Conservation (phyloP, 768 basidiomycete genomes). For the Kwoniella newhampshirensis region DNA sequence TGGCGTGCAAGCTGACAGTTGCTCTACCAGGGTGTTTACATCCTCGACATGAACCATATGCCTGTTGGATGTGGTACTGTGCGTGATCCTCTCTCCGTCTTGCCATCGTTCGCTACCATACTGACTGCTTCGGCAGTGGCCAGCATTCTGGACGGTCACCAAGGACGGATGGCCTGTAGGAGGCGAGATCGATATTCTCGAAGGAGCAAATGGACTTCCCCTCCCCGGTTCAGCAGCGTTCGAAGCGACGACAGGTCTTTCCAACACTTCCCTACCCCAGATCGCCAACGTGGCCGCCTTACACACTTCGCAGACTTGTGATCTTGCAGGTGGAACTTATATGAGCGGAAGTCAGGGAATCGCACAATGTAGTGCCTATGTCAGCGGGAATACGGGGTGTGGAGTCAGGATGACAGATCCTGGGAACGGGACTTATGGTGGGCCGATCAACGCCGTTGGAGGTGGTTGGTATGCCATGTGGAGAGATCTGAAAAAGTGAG, state of each 20-base stretch:
- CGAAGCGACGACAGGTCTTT: constrained; percentile 26
- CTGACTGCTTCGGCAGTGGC: constrained; percentile 42
- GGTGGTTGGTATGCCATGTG: constrained; percentile 64
- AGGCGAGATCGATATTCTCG: constrained; percentile 52
- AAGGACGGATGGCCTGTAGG: constrained; percentile 48
- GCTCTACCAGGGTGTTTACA: constrained; percentile 46
- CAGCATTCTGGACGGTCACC: constrained; percentile 52
- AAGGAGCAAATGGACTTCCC: constrained; percentile 50
- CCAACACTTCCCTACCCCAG: constrained; percentile 12
- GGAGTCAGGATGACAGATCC: constrained; percentile 55
- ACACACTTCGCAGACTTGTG: constrained; percentile 38
- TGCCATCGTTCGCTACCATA: too few relatives aligned
- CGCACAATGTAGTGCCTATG: constrained; percentile 40
- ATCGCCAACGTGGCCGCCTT: constrained; percentile 33
- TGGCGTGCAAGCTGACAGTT: constrained; percentile 5
- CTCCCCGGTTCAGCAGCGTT: constrained; percentile 35
- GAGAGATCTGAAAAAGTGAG: constrained; percentile 45
- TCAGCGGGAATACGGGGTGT: constrained; percentile 65
- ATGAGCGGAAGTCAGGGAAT: constrained; percentile 38
- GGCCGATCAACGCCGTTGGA: constrained; percentile 47
- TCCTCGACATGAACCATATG: constrained; percentile 51
- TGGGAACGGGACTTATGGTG: constrained; percentile 33
- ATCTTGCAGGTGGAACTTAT: constrained; percentile 20
- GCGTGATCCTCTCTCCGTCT: constrained; percentile 12
- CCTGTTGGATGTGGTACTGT: constrained; percentile 53